Conservation (phyloP, 2,329 filamentous ascomycete genomes). For the Apiospora rasikravindrae region DNA sequence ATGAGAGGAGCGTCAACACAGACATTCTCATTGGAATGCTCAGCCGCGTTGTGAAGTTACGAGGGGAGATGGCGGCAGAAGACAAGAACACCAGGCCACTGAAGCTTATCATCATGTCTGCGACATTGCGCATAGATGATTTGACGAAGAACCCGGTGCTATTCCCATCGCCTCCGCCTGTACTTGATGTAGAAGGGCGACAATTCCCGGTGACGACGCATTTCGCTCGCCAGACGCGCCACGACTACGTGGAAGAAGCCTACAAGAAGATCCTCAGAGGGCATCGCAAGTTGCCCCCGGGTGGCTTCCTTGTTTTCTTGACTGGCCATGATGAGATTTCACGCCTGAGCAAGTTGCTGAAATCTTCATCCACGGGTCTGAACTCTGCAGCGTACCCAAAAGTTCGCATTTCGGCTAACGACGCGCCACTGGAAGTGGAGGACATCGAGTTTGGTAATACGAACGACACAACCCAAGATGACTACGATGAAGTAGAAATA, state of each 20-base stretch:
- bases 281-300: slow-evolving; percentile 86
- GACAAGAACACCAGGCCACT: slow-evolving; percentile 75
- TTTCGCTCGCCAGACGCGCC: slow-evolving; percentile 80
- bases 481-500: slow-evolving; percentile 53
- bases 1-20: slow-evolving; percentile 96
- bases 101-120: slow-evolving; percentile 98
- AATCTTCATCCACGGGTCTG: slow-evolving; percentile 66
- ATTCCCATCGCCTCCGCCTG: slow-evolving; percentile 78
- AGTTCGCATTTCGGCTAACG: slow-evolving; percentile 76
- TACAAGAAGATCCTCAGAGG: slow-evolving; percentile 87
- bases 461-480: slow-evolving; percentile 72
- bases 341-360: slow-evolving; percentile 79
- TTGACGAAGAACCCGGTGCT: slow-evolving; percentile 83
- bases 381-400: slow-evolving; percentile 64
- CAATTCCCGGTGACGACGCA: slow-evolving; percentile 91
- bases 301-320: slow-evolving; percentile 91
- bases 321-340: slow-evolving; percentile 93
- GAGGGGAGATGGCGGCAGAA: slow-evolving; percentile 75
- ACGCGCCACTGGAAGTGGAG: slow-evolving; percentile 81
- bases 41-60: slow-evolving; percentile 86
- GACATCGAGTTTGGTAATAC: slow-evolving; percentile 81
- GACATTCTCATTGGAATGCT: slow-evolving; percentile 98
- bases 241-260: slow-evolving; percentile 89
- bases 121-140: slow-evolving; percentile 88
- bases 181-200: slow-evolving; percentile 88